A percentile compares a stretch with the other conserved stretches of the same genome.
phyloP scores from a whole-genome alignment of 2,329 filamentous ascomycete genomes.

The Neoscytalidium dimidiatum region DNA sequence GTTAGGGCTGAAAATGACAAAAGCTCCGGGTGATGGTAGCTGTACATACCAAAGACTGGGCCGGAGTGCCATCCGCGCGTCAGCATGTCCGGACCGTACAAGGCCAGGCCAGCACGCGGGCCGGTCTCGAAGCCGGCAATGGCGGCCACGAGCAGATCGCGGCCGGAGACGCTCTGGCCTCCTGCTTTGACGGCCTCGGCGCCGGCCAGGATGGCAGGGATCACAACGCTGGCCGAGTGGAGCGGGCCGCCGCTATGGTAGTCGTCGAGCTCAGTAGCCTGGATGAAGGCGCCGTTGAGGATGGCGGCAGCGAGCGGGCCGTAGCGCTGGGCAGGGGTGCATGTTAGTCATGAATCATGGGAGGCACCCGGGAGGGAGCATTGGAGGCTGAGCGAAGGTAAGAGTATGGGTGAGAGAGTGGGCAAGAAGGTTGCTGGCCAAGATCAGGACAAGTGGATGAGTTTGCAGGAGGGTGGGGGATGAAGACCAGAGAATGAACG shows the following conservation, averaged over 20 bases:
- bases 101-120: conserved; percentile 39
- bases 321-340: not conserved
- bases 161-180: conserved; percentile 23
- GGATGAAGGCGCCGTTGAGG: conserved; percentile 47
- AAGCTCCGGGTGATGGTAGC: not conserved
- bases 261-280: conserved; percentile 49
- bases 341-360: not conserved
- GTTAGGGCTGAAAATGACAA: not conserved
- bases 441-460: no score
- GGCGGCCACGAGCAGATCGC: conserved; percentile 36
- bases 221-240: conserved; percentile 40
- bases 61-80: conserved; percentile 45
- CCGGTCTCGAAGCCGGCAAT: conserved; percentile 46
- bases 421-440: no score
- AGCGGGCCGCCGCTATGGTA: conserved; percentile 45
- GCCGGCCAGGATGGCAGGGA: conserved; percentile 45
- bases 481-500: no score
- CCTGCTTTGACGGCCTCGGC: conserved; percentile 20
- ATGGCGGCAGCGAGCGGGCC: conserved; percentile 41
- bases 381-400: no score
- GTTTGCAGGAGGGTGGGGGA: no score
- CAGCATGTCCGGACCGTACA: conserved; percentile 43
- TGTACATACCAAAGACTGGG: conserved; percentile 34
- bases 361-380: no score
- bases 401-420: no score